Evolutionary conservation across 805 yeast species (phyloP), one percentile per base, ranked within the genome.

Genomic region (Monosporozyma servazzii): DNA sequence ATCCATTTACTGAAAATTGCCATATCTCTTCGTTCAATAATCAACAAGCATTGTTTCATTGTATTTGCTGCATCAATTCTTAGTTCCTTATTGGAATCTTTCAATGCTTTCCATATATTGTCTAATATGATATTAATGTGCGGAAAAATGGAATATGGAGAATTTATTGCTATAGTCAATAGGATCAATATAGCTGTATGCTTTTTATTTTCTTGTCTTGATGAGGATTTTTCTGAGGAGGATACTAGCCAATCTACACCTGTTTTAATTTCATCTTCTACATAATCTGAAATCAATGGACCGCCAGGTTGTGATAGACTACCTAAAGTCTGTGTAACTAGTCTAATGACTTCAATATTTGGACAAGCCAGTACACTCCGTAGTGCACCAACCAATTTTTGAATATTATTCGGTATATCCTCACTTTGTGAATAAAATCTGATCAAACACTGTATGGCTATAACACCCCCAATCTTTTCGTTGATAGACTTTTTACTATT

Each of bases 151-250:
- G 88, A 71, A 4, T 93, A 84, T 1, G 96, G 96, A 3, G 91
- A 82, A 59, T 86, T 85, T 49, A 78, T 78, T 0, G 96, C 96
- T 53, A 90, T 76, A 0, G 96, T 81, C 6, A 83, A 78, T 42
- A 90, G 78, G 45, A 87, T 81, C 51, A 90, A 73, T 27, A 88
- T 82, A 1, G 96, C 95, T 0, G 96, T 96, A 61, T 90, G 96
- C 55, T 90, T 79, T 59, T 91, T 78, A 37, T 76, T 75, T 61
- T 90, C 96, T 55, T 90, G 79, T 60, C 91, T 78, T 2, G 55
- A 53, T 13, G 53, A 30, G 2, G 53, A 33, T 33, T 56, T 56
- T 49, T 63, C 67, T 9, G 61, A 58, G 3, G 61, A 55, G 18
- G 82, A 75, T 40, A 86, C 84, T 25, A 89, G 75, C 90, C 96